Base-by-base conservation (phyloP, 148 eudicot genomes). In the Heliamphora exappendiculata region DNA sequence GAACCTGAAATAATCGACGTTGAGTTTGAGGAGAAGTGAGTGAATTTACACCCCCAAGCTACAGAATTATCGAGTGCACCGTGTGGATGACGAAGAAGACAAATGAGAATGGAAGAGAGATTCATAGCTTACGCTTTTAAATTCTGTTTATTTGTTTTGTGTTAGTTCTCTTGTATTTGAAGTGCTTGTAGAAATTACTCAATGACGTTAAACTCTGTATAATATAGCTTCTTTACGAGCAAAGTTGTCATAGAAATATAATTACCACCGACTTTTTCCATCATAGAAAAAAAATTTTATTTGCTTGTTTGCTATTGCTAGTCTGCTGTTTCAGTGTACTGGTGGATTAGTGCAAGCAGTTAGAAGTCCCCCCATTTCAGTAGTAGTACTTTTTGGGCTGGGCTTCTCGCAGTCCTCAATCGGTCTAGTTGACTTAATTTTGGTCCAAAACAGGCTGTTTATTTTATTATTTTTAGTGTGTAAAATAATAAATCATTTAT, bases 11-110 rank as follows among this genome's bases (percentile, higher is more conserved):
- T 94, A 55, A 94, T 94, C 58, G 98, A 94, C 58, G 91, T 94
- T 59, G 98, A 94, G 66, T 91, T 85, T 65, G 98, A 94, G 79
- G 98, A 91, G 78, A 90, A 87, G 78, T 89, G 86, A 86, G 28
- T 24, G 33, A 37, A 1, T 47, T 10, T 0, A 55, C 20, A 55
- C 81, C 39, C 36, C 31, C 90, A 86, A 67, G 72, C 72, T 67
- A 14, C 34, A 13, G 28, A n/a, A 39, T 41, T 7, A 64, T 34
- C 22, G 7, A 34, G 17, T 64, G 45, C 4, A 49, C 12, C 3
- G 79, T 57, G 28, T 45, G 26, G 24, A 41, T 49, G 59, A 64
- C 11, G 16, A 20, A 36, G 69, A 44, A 64, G 49, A 73, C 37
- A 63, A 31, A 16, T 16, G 24, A 39, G 67, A 44, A 70, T 69